Conservation (phyloP, 192 early-diverging fungal species). For the Podila epicladia region DNA sequence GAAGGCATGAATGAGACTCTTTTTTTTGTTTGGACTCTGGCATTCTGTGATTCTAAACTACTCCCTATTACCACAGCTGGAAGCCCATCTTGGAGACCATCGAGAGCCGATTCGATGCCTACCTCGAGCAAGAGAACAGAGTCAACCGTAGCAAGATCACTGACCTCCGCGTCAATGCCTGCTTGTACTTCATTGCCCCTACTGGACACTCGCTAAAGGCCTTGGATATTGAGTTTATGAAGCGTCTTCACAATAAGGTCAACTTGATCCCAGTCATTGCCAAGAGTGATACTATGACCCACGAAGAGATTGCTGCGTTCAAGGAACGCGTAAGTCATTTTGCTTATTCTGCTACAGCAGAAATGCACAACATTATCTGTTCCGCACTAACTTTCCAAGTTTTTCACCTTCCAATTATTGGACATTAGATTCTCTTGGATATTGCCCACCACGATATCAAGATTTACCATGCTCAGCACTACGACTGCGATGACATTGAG, state of each 20-base stretch:
- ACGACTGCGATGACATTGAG: slow-evolving; percentile 87
- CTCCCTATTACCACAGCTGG: slow-evolving; percentile 70
- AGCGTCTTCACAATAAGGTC: slow-evolving; percentile 86
- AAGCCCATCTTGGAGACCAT: slow-evolving; percentile 98
- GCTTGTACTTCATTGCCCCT: slow-evolving; percentile 97
- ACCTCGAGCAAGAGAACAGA: slow-evolving; percentile 94
- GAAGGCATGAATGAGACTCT: neutral
- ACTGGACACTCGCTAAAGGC: slow-evolving; percentile 93
- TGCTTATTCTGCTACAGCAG: neutral
- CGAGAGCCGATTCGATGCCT: slow-evolving; percentile 94
- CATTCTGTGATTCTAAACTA: neutral
- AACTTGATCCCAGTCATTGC: slow-evolving; percentile 91
- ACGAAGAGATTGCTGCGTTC: slow-evolving; percentile 82
- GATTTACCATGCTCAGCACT: slow-evolving; percentile 86
- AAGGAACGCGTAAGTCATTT: slow-evolving; percentile 73
- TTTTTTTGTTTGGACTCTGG: neutral
- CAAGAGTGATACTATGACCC: slow-evolving; percentile 91
- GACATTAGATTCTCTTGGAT: slow-evolving; percentile 75
- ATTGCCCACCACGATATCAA: slow-evolving; percentile 87
- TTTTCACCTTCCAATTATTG: neutral
- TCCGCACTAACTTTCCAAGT: neutral
- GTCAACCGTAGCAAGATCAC: slow-evolving; percentile 88
- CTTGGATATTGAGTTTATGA: slow-evolving; percentile 97
- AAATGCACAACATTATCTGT: neutral
- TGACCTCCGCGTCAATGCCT: slow-evolving; percentile 95